These are phyloP conservation scores for Cytospora mali DNA, from an alignment of 2,329 filamentous ascomycete species.

Conservation along the genomic window DNA sequence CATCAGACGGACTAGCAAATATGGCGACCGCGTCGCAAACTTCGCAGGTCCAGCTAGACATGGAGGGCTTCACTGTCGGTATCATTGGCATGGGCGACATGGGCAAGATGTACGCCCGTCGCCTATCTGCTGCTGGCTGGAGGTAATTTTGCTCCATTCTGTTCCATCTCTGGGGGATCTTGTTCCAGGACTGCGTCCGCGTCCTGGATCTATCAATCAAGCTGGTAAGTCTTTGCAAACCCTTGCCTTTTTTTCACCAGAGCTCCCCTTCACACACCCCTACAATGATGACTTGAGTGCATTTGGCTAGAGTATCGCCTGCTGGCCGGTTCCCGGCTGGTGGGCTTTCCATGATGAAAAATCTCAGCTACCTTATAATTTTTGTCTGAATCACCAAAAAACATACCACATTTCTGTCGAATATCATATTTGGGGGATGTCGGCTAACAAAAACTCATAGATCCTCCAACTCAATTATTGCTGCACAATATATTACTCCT, in stretches of 20 bases:
- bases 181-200: slow-evolving; percentile 5
- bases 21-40: slow-evolving; percentile 33
- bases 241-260: slow-evolving; percentile 13
- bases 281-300: slow-evolving; percentile 99
- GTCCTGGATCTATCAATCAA: slow-evolving; percentile 29
- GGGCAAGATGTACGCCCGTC: slow-evolving; percentile 96
- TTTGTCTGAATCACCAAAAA: slow-evolving; percentile 73
- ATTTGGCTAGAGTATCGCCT: slow-evolving; percentile 99
- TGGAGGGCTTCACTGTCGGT: slow-evolving; percentile 78
- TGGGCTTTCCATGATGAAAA: slow-evolving; percentile 95
- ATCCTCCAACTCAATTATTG: slow-evolving; percentile 3
- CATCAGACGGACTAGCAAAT: slow-evolving; percentile 16
- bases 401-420: slow-evolving; percentile 31
- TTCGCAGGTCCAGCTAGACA: slow-evolving; percentile 42
- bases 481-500: slow-evolving; percentile 5
- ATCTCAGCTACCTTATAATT: slow-evolving; percentile 91
- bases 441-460: slow-evolving; percentile 30
- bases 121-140: slow-evolving; percentile 90
- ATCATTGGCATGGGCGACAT: slow-evolving; percentile 99
- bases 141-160: slow-evolving; percentile 66
- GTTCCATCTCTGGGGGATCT: slow-evolving; percentile 24
- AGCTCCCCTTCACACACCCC: slow-evolving; percentile 33
- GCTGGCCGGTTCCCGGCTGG: slow-evolving; percentile 53
- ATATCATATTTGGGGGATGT: slow-evolving; percentile 24
- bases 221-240: slow-evolving; percentile 42